A percentile compares a stretch with the other conserved stretches of the same genome.
phyloP scores from a whole-genome alignment of 2,329 filamentous ascomycete species.

The Delphinella strobiligena region DNA sequence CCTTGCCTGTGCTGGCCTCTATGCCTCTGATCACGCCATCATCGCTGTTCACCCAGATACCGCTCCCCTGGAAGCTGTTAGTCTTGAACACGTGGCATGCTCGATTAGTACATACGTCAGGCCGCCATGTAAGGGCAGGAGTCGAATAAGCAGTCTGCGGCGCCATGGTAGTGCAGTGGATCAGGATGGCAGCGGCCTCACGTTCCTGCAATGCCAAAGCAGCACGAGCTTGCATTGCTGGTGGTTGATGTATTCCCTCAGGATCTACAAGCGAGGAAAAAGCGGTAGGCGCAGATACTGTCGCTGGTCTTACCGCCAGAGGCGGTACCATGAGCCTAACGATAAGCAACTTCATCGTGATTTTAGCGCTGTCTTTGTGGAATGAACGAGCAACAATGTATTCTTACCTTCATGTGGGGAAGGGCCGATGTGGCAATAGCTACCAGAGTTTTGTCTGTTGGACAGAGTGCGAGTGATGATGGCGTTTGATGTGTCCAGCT shows the following conservation, averaged over 20 bases:
- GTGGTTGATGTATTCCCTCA: conserved; percentile 8
- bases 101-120: conserved; percentile 35
- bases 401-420: conserved; percentile 51
- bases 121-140: conserved; percentile 49
- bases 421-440: conserved; percentile 49
- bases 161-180: conserved; percentile 47
- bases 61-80: conserved; percentile 15
- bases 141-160: conserved; percentile 55
- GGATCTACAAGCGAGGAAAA: conserved; percentile 15
- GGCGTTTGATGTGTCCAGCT: conserved; percentile 54
- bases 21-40: conserved; percentile 50
- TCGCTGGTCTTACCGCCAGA: background rate
- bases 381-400: conserved; percentile 44
- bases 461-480: conserved; percentile 43
- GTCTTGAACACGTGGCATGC: background rate
- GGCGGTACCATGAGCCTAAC: conserved; percentile 6
- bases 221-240: conserved; percentile 38
- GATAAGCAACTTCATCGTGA: conserved; percentile 4
- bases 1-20: conserved; percentile 46
- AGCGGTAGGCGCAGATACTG: background rate
- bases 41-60: conserved; percentile 53
- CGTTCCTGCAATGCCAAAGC: conserved; percentile 40
- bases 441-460: conserved; percentile 40
- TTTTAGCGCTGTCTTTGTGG: background rate
- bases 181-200: conserved; percentile 47